Evolutionary conservation across 345 rosid species (phyloP).

Genomic region (Aquilaria sinensis): DNA sequence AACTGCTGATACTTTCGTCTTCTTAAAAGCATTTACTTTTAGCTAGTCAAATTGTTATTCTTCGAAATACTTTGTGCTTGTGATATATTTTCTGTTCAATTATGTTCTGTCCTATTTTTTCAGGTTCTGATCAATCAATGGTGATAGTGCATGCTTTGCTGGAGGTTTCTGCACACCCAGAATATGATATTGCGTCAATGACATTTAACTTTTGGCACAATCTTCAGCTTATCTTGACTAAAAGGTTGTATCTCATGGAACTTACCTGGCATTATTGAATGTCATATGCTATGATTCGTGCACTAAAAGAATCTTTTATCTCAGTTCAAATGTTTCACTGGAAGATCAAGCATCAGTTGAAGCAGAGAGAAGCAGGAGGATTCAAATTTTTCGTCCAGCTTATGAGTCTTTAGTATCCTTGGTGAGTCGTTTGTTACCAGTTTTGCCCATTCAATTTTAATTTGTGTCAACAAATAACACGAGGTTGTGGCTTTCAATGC

Average conservation of each 20-base stretch:
- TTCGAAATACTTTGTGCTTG: conserved; percentile 2
- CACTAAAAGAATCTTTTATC: conserved; percentile 19
- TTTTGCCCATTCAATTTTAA: background rate
- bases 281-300: conserved; percentile 8
- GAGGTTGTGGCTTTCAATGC: too few species aligned
- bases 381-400: conserved; percentile 65
- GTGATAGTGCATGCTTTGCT: conserved; percentile 75
- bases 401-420: conserved; percentile 84
- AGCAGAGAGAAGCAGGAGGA: conserved; percentile 79
- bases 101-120: conserved; percentile 5
- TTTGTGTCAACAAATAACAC: background rate
- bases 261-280: conserved; percentile 7
- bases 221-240: conserved; percentile 83
- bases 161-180: conserved; percentile 93
- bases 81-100: conserved; percentile 7
- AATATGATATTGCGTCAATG: conserved; percentile 97
- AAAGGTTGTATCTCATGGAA: conserved; percentile 44
- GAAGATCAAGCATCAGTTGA: conserved; percentile 67
- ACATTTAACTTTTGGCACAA: conserved; percentile 99
- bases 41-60: background rate
- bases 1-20: background rate
- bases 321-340: conserved; percentile 56
- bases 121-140: conserved; percentile 93
- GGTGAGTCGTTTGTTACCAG: conserved; percentile 44
- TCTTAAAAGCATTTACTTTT: conserved; percentile 12